Conservation (phyloP, 2,329 filamentous ascomycete genomes). For the Geosmithia flava region DNA sequence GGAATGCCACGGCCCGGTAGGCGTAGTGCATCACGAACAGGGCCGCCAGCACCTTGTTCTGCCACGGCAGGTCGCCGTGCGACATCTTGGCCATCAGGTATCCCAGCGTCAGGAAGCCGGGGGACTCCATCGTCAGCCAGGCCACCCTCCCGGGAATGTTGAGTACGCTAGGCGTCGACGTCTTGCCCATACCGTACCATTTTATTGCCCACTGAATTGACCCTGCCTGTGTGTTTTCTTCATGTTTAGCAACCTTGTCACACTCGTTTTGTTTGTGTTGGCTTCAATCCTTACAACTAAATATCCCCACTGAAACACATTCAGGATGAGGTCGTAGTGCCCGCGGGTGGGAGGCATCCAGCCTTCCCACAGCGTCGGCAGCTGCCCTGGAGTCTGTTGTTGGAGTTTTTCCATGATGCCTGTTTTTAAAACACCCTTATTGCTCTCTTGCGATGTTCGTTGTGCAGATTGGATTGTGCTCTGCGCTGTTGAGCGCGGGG, state of each 20-base stretch:
- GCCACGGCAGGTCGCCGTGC: conserved; percentile 52
- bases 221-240: conserved; percentile 30
- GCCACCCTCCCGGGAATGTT: conserved; percentile 84
- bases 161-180: conserved; percentile 57
- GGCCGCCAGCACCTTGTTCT: conserved; percentile 63
- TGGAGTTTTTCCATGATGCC: not conserved
- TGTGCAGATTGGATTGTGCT: no score
- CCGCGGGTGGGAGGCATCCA: conserved; percentile 47
- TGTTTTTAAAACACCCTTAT: no score
- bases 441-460: no score
- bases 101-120: conserved; percentile 63
- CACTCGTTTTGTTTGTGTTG: not conserved
- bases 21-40: conserved; percentile 75
- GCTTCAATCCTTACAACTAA: conserved; percentile 42
- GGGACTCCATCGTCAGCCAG: conserved; percentile 82
- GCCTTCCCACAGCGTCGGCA: conserved; percentile 27
- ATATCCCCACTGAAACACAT: conserved; percentile 37
- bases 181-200: conserved; percentile 91
- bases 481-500: no score
- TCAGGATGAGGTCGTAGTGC: conserved; percentile 41
- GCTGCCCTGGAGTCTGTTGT: not conserved
- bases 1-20: conserved; percentile 77
- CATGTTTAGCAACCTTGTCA: no score
- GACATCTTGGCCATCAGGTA: conserved; percentile 69
- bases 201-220: conserved; percentile 62